Evolutionary conservation across 306 rosid species (phyloP).

Genomic region (Cucurbita moschata): DNA sequence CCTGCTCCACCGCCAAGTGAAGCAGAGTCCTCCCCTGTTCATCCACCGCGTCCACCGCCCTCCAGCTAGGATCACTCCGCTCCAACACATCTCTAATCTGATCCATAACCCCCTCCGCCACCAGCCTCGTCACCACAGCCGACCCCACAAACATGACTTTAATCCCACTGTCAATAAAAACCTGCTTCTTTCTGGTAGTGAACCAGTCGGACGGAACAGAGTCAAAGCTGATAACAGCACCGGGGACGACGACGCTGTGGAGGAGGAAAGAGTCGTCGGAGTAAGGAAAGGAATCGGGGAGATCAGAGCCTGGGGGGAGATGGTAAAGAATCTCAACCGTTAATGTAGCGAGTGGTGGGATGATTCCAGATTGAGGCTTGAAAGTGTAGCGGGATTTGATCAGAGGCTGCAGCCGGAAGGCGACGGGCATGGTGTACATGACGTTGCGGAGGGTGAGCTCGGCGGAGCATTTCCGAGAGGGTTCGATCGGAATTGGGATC

Average conservation of each 20-base stretch:
- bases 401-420: slow-evolving; percentile 56
- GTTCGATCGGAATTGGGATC: slow-evolving; percentile 41
- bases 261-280: slow-evolving; percentile 57
- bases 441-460: slow-evolving; percentile 49
- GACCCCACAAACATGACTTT: slow-evolving; percentile 65
- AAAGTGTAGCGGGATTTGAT: slow-evolving; percentile 48
- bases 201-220: slow-evolving; percentile 61
- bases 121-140: slow-evolving; percentile 32
- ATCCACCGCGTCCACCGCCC: slow-evolving; percentile 33
- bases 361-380: slow-evolving; percentile 59
- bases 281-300: slow-evolving; percentile 52
- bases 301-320: slow-evolving; percentile 29
- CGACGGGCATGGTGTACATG: slow-evolving; percentile 93
- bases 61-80: slow-evolving; percentile 47
- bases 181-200: slow-evolving; percentile 67
- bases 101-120: slow-evolving; percentile 48
- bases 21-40: slow-evolving; percentile 41
- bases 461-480: slow-evolving; percentile 43
- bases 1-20: slow-evolving; percentile 39
- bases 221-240: slow-evolving; percentile 53
- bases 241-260: slow-evolving; percentile 74
- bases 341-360: slow-evolving; percentile 56
- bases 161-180: slow-evolving; percentile 60
- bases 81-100: slow-evolving; percentile 52
- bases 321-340: slow-evolving; percentile 42